Conservation (phyloP, 2,329 filamentous ascomycete species). For the Colletotrichum orbiculare region DNA sequence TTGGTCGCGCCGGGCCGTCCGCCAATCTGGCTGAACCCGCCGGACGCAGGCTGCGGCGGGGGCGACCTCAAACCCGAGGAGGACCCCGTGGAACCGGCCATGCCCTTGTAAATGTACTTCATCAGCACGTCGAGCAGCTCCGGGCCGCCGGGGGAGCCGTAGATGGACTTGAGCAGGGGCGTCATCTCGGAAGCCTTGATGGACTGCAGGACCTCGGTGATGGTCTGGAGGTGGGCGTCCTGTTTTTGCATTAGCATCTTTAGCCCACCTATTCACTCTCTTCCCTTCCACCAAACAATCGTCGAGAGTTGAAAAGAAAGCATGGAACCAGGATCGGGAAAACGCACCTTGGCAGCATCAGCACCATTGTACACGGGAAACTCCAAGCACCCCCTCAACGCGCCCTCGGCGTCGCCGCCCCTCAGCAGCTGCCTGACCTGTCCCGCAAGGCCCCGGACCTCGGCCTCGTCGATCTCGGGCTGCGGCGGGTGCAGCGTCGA, state of each 20-base stretch:
- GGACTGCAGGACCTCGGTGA: conserved; percentile 93
- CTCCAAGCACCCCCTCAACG: conserved; percentile 85
- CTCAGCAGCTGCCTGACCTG: conserved; percentile 90
- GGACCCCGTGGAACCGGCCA: conserved; percentile 64
- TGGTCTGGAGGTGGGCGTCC: conserved; percentile 87
- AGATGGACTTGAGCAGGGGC: conserved; percentile 84
- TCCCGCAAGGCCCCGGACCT: conserved; percentile 80
- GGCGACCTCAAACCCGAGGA: conserved; percentile 58
- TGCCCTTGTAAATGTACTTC: conserved; percentile 98
- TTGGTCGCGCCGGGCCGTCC: conserved; percentile 62
- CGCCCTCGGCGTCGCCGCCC: conserved; percentile 88
- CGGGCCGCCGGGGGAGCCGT: conserved; percentile 79
- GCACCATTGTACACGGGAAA: conserved; percentile 79
- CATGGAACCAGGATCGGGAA: neutral
- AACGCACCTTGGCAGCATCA: conserved; percentile 67
- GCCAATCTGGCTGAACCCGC: conserved; percentile 80
- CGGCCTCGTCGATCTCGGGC: conserved; percentile 78
- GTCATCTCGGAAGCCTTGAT: conserved; percentile 98
- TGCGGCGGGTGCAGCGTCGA: conserved; percentile 83
- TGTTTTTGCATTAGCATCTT: conserved; percentile 48
- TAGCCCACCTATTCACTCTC: neutral
- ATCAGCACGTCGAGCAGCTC: conserved; percentile 93
- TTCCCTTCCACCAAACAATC: neutral
- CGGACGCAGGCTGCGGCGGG: conserved; percentile 75
- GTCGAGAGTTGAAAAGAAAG: no score